These are phyloP conservation scores for Beauveria bassiana DNA, from an alignment of 2,329 filamentous ascomycete species.

Conservation along the genomic window DNA sequence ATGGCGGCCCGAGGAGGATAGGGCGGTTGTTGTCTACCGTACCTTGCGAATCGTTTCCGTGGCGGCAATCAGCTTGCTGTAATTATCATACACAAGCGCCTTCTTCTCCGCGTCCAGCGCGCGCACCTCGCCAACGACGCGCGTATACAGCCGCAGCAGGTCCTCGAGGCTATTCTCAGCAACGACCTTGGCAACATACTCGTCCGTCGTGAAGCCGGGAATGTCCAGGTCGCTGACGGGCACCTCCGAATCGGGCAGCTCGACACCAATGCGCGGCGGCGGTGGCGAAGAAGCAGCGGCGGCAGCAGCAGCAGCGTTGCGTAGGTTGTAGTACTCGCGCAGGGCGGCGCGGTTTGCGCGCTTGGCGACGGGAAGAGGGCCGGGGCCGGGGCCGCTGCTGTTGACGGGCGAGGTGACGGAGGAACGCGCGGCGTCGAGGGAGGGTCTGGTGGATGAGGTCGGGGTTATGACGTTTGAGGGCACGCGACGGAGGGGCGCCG, in stretches of 20 bases:
- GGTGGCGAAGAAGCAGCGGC: constrained; percentile 15
- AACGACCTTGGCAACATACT: constrained; percentile 56
- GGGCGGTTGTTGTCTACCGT: neutral
- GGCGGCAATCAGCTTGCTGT: constrained; percentile 91
- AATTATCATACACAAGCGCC: constrained; percentile 96
- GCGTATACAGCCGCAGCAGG: constrained; percentile 61
- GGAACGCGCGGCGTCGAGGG: constrained; percentile 58
- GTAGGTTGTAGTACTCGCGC: constrained; percentile 88
- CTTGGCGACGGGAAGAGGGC: constrained; percentile 27
- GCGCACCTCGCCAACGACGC: constrained; percentile 70
- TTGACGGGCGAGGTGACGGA: constrained; percentile 44
- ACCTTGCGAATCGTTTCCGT: constrained; percentile 89
- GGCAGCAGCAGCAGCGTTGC: constrained; percentile 21
- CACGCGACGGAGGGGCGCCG: constrained; percentile 51
- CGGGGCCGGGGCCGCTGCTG: constrained; percentile 11
- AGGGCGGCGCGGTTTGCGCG: constrained; percentile 75
- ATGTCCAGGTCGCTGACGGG: constrained; percentile 66
- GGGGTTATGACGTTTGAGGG: constrained; percentile 33
- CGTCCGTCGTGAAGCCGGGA: constrained; percentile 62
- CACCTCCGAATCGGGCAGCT: constrained; percentile 43
- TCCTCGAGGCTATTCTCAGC: constrained; percentile 58
- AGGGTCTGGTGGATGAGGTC: constrained; percentile 70
- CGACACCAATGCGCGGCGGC: constrained; percentile 33
- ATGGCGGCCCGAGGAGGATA: too few species aligned
- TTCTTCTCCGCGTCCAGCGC: constrained; percentile 94